Conservation (phyloP, 163 green algal genomes). For the Prototheca wickerhamii region DNA sequence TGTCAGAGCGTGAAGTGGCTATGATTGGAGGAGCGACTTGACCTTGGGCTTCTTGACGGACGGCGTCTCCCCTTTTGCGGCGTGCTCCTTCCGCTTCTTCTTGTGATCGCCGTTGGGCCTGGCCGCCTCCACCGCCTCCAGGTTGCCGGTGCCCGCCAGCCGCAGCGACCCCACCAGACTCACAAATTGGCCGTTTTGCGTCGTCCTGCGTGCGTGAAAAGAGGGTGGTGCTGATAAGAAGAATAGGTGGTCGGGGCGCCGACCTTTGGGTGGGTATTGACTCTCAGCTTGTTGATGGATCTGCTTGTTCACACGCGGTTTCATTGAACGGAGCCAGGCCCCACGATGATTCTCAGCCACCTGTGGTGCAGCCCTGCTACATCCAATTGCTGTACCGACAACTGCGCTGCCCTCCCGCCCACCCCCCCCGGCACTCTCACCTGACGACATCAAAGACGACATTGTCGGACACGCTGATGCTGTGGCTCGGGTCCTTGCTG, state of each 20-base stretch:
- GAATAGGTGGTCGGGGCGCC: no score
- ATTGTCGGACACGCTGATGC: constrained; percentile 6
- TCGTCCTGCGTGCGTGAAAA: constrained; percentile 6
- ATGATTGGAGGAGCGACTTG: no score
- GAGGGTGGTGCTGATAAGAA: not conserved
- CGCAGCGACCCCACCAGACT: constrained; percentile 10
- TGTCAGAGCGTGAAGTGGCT: no score
- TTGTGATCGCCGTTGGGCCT: not conserved
- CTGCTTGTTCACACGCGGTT: no score
- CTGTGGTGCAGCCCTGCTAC: no score
- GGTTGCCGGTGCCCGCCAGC: constrained; percentile 5
- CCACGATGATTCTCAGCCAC: no score
- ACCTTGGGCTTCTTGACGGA: not conserved
- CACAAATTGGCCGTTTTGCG: constrained; percentile 9
- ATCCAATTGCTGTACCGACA: no score
- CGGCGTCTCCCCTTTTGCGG: not conserved
- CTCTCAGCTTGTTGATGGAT: no score
- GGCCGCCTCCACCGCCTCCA: not conserved
- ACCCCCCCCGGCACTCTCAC: no score
- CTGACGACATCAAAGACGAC: constrained; percentile 7
- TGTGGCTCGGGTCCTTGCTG: constrained; percentile 4
- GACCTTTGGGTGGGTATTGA: no score
- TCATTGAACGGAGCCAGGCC: no score
- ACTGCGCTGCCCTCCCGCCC: no score
- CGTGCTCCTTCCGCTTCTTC: not conserved